Percentiles rank a stretch among this genome's conserved stretches.
Conservation (phyloP, 345 rosid species). For the Boechera divaricarpa region DNA sequence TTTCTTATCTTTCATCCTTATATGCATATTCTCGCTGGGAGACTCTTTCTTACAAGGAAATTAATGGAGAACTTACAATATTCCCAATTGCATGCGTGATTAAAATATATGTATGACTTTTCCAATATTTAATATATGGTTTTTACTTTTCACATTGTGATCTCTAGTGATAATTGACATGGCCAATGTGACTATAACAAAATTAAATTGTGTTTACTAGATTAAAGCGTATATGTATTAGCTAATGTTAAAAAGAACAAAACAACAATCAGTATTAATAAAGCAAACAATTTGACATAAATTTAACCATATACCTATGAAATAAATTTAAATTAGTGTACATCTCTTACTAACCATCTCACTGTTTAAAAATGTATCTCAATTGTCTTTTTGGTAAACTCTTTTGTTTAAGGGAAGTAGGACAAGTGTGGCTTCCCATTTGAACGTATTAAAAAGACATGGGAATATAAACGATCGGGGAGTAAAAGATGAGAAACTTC, state of each 20-base stretch:
- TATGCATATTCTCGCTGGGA: background rate
- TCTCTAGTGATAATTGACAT: background rate
- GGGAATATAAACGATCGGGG: background rate
- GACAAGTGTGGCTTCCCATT: conserved; percentile 3
- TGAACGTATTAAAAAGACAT: background rate
- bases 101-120: background rate
- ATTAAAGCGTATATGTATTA: background rate
- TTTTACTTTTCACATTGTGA: background rate
- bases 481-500: too few relatives aligned
- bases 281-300: background rate
- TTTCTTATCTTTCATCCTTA: background rate
- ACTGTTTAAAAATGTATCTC: background rate
- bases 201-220: background rate
- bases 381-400: conserved; percentile 5
- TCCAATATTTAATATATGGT: background rate
- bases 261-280: background rate
- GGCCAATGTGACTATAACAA: background rate
- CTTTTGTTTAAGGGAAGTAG: conserved; percentile 17
- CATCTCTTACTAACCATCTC: background rate
- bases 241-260: background rate
- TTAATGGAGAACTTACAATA: background rate
- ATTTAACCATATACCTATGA: background rate
- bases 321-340: too few relatives aligned
- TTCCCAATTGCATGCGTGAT: background rate
- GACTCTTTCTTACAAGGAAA: background rate